Base-by-base conservation (phyloP, 2,329 filamentous ascomycete genomes). In the Xylariaceae sp. region DNA sequence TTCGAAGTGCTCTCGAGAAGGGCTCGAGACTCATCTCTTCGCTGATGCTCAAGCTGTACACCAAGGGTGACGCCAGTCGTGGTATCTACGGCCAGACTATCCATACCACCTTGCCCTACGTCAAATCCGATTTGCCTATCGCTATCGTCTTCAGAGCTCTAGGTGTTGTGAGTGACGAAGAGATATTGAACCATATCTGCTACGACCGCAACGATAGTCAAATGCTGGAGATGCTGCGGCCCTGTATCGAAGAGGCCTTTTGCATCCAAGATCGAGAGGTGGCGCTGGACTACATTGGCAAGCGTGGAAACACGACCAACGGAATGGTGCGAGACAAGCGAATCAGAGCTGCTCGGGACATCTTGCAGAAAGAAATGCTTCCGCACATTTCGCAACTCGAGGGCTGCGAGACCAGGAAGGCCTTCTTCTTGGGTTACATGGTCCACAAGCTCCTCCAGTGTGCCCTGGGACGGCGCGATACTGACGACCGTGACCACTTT, bases 361-460 rank as follows among this genome's bases (percentile, higher is more conserved):
- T 98, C 46, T 77, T 98, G 60, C 89, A 95, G 59, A 96, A 95
- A 65, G 93, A 98, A 60, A 83, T 94, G 45, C 65, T 98, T 29
- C 93, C 92, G 16, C 92, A 98, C 54, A 96, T 98, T 41, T 95
- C 90, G 1, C 92, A 98, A 58, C 80, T 76, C 40, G 88, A 95
- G 60, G 92, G 92, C 18, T 93, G 87, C 48, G 90, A 96, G 58
- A 96, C 90, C 2, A 73, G 87, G 38, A 98, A 98, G 58, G 92
- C 93, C 3, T 98, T 94, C 64, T 98, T 96, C 72, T 68, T 98
- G 31, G 92, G 93, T 15, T 98, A 98, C 63, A 98, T 98, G 90
- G 86, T 96, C 29, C 90, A 98, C 62, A 84, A 92, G 56, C 74
- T 98, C 49, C 71, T 96, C 16, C 90, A 95, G 60, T 94, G 89